Base-by-base conservation (phyloP, 2,329 filamentous ascomycete genomes). In the Fonsecaea multimorphosa region DNA sequence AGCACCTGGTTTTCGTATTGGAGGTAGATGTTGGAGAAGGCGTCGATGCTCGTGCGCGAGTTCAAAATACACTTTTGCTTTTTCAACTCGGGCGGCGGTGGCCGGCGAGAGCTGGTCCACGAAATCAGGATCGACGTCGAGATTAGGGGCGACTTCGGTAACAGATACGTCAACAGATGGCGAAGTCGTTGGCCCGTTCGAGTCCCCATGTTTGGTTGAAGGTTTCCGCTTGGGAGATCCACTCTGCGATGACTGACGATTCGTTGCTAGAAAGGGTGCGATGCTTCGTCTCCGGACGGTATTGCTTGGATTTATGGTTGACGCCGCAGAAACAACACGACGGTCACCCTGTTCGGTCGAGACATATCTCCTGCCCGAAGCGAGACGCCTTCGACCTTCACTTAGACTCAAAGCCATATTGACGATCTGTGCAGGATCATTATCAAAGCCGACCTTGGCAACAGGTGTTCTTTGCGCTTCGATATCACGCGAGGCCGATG, bases 331-430 rank as follows among this genome's bases (percentile, higher is more conserved):
- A 19, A 69, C 52, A 31, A 69, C 59, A 24, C 70, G 66, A 44
- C 62, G 66, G 24, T 67, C 63, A 64, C 61, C 66, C 68, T 64
- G 71, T 27, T 66, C 67, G 11, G 32, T 57, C 79, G 79, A 84
- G 16, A 73, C 73, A 31, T 76, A 74, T 58, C 78, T 78, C 68
- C 80, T 61, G 84, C 80, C 46, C 79, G 81, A 54, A 81, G 85
- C 32, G 79, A 82, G 91, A 78, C 84, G 84, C 74, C 87, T 87
- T 70, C 88, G 87, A 73, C 89, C 91, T 77, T 97, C 92, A 80
- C 91, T 96, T 57, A 98, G 79, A 70, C 90, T 95, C 72, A 98
- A 79, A 1, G 94, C 94, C 86, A 98, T 91, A 73, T 93, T 93
- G 49, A 98, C 92, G 69, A 98, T 96, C 77, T 97, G 91, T 3